Conservation (phyloP, 495 filamentous ascomycete genomes). For the Annulohypoxylon stygium region DNA sequence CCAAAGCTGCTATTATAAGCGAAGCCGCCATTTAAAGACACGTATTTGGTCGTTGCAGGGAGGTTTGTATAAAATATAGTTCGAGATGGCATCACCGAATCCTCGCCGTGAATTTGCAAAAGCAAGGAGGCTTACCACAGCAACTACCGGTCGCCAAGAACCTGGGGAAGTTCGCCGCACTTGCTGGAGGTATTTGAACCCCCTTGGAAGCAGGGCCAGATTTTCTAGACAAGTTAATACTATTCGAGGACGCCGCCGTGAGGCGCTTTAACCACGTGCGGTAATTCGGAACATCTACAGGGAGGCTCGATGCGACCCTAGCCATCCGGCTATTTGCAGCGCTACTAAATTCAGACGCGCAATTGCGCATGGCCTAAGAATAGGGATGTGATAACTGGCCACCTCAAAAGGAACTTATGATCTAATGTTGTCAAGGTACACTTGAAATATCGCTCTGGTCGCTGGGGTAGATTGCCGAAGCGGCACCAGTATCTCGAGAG, state of each 20-base stretch:
- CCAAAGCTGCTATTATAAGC: constrained; percentile 49
- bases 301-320: constrained; percentile 27
- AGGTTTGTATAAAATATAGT: constrained; percentile 9
- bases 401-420: background rate
- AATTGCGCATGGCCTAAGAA: constrained; percentile 35
- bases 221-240: background rate
- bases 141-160: constrained; percentile 48
- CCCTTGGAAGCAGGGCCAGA: constrained; percentile 35
- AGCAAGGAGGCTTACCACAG: constrained; percentile 13
- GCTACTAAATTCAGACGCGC: constrained; percentile 15
- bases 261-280: constrained; percentile 40
- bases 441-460: too few species aligned
- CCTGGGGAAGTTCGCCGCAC: constrained; percentile 36
- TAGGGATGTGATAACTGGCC: constrained; percentile 38
- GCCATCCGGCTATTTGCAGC: constrained; percentile 46
- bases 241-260: background rate
- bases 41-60: constrained; percentile 4
- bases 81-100: constrained; percentile 12
- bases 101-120: background rate
- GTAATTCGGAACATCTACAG: constrained; percentile 46
- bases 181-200: constrained; percentile 33
- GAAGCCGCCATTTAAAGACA: constrained; percentile 28
- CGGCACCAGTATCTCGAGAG: too few species aligned
- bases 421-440: background rate
- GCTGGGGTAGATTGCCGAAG: too few species aligned